These are phyloP conservation scores for Pythium dissimile DNA, from an alignment of 352 stramenopile genomes.

Conservation along the genomic window DNA sequence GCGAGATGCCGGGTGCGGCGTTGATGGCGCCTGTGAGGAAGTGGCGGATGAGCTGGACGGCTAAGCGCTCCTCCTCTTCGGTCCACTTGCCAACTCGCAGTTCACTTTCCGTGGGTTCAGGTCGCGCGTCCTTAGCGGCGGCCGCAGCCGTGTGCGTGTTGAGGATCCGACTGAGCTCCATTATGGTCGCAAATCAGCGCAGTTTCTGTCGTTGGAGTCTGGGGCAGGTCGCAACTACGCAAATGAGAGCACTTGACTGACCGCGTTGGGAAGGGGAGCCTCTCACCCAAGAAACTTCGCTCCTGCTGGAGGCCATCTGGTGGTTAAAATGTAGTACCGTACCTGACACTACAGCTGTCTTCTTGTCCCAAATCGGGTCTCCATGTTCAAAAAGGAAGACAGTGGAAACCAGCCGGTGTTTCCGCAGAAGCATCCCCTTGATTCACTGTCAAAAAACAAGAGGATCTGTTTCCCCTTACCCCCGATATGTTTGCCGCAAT, in stretches of 20 bases:
- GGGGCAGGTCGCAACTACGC: neutral
- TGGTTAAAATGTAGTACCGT: too few species aligned
- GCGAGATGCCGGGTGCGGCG: slow-evolving; percentile 19
- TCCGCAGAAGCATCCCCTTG: neutral
- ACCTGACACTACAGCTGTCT: neutral
- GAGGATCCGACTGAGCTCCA: slow-evolving; percentile 27
- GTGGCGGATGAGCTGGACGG: slow-evolving; percentile 25
- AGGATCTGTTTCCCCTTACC: neutral
- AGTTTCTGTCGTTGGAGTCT: neutral
- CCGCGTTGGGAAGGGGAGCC: neutral
- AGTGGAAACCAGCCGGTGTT: neutral
- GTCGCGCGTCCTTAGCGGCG: neutral
- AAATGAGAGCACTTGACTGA: neutral
- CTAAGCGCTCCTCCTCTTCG: slow-evolving; percentile 31
- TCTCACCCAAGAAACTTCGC: neutral
- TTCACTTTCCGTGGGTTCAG: neutral
- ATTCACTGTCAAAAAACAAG: neutral
- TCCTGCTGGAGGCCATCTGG: too few species aligned
- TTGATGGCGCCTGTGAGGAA: slow-evolving; percentile 24
- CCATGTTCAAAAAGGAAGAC: neutral
- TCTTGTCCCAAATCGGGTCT: neutral
- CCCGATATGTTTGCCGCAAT: neutral
- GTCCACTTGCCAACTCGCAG: slow-evolving; percentile 34
- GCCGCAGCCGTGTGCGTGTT: slow-evolving; percentile 7
- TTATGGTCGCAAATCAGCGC: neutral